Base-by-base conservation (phyloP, 306 rosid genomes). In the Trifolium subterraneum region DNA sequence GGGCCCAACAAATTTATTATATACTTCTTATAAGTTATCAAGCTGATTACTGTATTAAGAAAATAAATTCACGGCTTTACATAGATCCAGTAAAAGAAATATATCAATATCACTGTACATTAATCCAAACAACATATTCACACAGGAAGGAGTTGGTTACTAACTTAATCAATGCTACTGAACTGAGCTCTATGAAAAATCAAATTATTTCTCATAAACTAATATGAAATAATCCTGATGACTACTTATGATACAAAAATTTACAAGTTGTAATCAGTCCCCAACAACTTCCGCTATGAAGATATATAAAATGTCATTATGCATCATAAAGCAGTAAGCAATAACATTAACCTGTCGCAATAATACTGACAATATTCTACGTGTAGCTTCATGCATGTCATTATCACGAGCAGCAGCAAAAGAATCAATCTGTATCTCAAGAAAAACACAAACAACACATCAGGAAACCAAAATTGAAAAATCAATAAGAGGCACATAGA, bases 311-410 rank as follows among this genome's bases (percentile, higher is more conserved):
- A 71, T 7, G 67, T 33, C 68, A 55, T 72, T 56, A 9, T 11
- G 31, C 27, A 64, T 22, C 68, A 42, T 68, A 68, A 69, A 62
- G 47, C 55, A 75, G 48, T 11, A 56, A 73, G 58, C 13, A 66
- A 58, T 35, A 60, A 78, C 45, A 51, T n/a, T 81, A 71, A 81
- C 84, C 84, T 81, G 84, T 45, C 81, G 90, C 74, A 85, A 62
- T 16, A 85, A 75, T 50, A 85, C 88, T 75, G 97, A 90, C 64
- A 93, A 81, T 45, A 93, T 76, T 82, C 97, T 88, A 6, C 98
- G 90, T 3, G 97, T 91, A 59, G 97, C 96, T 89, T 93, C 98
- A 78, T 91, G 97, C 90, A 91, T 85, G 76, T 87, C 94, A 48
- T 79, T 68, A 61, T 89, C 97, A 54, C 98, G 98, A 33, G 97